Evolutionary conservation across 768 basidiomycete species (phyloP).

Genomic region (Phlebiopsis flavidoalba): DNA sequence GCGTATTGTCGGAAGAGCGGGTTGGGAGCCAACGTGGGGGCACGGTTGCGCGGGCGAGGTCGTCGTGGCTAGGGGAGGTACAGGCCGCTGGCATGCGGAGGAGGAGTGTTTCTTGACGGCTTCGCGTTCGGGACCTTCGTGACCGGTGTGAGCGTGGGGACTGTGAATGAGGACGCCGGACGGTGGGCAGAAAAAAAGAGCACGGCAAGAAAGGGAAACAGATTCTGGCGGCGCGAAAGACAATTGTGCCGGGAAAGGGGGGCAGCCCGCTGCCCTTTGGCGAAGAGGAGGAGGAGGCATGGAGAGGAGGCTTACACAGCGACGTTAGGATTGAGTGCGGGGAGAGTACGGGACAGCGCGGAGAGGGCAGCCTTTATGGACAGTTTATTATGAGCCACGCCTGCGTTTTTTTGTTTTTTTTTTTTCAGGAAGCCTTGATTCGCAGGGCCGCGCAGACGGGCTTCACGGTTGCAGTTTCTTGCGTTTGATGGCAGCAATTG

Average conservation of each 20-base stretch:
- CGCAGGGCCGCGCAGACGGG: no score
- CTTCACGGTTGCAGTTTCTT: neutral
- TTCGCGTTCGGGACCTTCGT: conserved; percentile 17
- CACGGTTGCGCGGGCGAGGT: conserved; percentile 62
- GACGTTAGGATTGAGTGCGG: conserved; percentile 38
- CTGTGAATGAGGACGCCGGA: neutral
- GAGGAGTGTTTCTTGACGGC: conserved; percentile 16
- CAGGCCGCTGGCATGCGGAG: conserved; percentile 42
- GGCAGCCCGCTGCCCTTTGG: conserved; percentile 2
- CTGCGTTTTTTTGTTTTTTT: no score
- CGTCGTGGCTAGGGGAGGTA: conserved; percentile 53
- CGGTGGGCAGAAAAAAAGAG: conserved; percentile 1
- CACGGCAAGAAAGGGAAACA: conserved; percentile 25
- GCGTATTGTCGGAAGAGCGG: conserved; percentile 61
- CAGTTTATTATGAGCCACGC: neutral
- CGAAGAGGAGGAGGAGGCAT: conserved; percentile 10
- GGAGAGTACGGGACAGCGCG: neutral
- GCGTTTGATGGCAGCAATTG: neutral
- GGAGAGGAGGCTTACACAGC: conserved; percentile 27
- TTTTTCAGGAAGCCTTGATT: no score
- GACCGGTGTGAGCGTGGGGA: conserved; percentile 14
- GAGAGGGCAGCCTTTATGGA: neutral
- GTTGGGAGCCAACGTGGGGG: no score
- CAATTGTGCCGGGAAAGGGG: neutral
- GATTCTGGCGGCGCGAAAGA: conserved; percentile 17